Base-by-base conservation (phyloP, 495 filamentous ascomycete species). In the Xylaria sp. region DNA sequence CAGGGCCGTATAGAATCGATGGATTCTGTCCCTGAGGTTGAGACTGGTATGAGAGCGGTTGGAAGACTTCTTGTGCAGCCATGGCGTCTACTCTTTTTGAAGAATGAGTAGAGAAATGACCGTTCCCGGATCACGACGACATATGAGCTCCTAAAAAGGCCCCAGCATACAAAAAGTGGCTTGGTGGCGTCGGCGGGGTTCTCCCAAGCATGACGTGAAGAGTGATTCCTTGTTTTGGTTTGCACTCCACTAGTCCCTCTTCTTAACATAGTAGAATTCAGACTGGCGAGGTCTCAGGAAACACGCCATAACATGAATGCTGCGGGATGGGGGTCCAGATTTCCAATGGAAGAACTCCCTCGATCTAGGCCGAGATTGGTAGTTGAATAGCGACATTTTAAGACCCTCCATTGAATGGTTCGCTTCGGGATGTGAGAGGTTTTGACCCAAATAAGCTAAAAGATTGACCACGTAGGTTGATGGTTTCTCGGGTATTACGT, bases 1-100 rank as follows among this genome's bases (percentile, higher is more conserved):
- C 86, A 40, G 89, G 87, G 3, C 90, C 90, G 40, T 85, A 80
- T 50, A 92, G 83, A 61, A 91, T 75, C 0, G 89, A 91, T n/a
- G 80, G 73, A 26, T 72, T 75, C 67, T 80, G 79, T 19, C 75
- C 73, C 43, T 79, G 75, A 4, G 80, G 74, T 15, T 79, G 73
- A 35, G 77, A 55, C 35, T 74, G 65, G n/a, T 69, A 57, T 43
- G 43, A 53, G 12, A 70, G 41, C 1, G 71, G 61, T 26, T 62
- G 3, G 43, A 50, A 2, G 21, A 69, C 57, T 19, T 72, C 46
- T 61, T 76, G 69, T 63, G 76, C 65, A 50, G 76, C 71, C 76
- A 78, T 78, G 35, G 4, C 35, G 35, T 44, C 17, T 48, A 35
- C 12, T 59, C 15, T 35, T 59, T 5, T 33, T 55, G 9, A 43